Evolutionary conservation across 495 filamentous ascomycete species (phyloP).

Genomic region (Hypoxylon fuscum): DNA sequence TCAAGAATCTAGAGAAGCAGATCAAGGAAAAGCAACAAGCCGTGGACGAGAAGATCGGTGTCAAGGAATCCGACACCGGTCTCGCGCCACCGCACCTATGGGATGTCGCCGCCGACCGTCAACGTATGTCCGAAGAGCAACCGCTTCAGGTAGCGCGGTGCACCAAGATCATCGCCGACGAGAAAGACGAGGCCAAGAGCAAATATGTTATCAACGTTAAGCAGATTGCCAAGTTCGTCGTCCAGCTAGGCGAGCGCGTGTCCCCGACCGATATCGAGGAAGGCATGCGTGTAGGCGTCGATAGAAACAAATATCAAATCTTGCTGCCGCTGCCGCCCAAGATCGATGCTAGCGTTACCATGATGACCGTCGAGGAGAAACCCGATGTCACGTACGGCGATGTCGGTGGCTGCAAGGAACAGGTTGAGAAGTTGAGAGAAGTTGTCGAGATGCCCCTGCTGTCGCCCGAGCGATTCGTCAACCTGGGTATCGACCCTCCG

Average conservation of each 20-base stretch:
- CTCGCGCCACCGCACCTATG: constrained; percentile 97
- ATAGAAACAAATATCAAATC: constrained; percentile 99
- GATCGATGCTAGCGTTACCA: constrained; percentile 98
- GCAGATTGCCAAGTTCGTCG: constrained; percentile 99
- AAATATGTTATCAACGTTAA: constrained; percentile 99
- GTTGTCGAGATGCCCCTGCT: constrained; percentile 98
- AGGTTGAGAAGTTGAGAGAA: constrained; percentile 98
- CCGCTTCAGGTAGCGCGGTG: constrained; percentile 96
- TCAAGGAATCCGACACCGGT: constrained; percentile 95
- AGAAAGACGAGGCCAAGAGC: constrained; percentile 96
- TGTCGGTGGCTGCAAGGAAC: constrained; percentile 98
- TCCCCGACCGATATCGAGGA: constrained; percentile 99
- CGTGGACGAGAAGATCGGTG: constrained; percentile 96
- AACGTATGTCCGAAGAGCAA: constrained; percentile 98
- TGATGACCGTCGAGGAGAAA: constrained; percentile 99
- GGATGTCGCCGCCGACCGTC: constrained; percentile 96
- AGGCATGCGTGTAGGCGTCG: constrained; percentile 97
- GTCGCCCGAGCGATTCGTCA: constrained; percentile 96
- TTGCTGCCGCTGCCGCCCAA: constrained; percentile 96
- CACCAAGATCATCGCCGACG: constrained; percentile 98
- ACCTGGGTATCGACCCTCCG: constrained; percentile 96
- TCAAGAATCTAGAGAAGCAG: constrained; percentile 97
- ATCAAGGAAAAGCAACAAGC: constrained; percentile 97
- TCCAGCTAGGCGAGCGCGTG: constrained; percentile 96
- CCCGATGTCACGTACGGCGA: constrained; percentile 99